phyloP scores from a whole-genome alignment of 768 basidiomycete species.

The Tulasnella sp. region DNA sequence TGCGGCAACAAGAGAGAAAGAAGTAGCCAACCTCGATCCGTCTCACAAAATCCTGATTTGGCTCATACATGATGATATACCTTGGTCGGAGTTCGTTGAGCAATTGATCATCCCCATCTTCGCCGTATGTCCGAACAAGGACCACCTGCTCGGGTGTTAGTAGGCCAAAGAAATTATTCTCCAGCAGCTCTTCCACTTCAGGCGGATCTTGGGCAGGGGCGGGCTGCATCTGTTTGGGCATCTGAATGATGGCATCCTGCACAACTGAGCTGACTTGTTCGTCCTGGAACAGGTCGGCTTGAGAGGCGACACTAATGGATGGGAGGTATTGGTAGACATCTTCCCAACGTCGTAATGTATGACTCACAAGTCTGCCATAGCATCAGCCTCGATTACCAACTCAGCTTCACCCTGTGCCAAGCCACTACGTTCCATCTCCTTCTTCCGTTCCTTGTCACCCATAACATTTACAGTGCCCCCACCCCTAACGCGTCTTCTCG shows the following conservation, averaged over 20 bases:
- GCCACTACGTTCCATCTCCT: constrained; percentile 18
- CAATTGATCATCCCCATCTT: constrained; percentile 84
- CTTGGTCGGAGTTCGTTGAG: constrained; percentile 77
- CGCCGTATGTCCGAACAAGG: constrained; percentile 75
- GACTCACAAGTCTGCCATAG: constrained; percentile 48
- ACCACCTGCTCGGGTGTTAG: constrained; percentile 67
- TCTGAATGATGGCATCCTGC: too few species aligned
- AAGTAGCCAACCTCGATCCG: constrained; percentile 58
- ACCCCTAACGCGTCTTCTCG: constrained; percentile 63
- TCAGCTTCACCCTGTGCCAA: constrained; percentile 26
- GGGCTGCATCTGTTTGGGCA: too few species aligned
- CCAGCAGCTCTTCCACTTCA: not conserved
- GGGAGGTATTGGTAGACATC: not conserved
- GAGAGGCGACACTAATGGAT: not conserved
- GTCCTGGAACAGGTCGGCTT: not conserved
- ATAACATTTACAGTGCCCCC: constrained; percentile 35
- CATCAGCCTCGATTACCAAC: constrained; percentile 37
- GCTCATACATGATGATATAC: constrained; percentile 94
- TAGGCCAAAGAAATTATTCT: constrained; percentile 53
- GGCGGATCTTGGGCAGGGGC: not conserved
- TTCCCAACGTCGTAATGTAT: not conserved
- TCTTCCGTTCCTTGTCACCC: constrained; percentile 13
- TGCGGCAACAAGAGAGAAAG: not conserved
- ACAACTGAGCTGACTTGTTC: not conserved
- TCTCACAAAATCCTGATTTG: constrained; percentile 82